Conservation (phyloP, 345 rosid genomes). For the Brassica incana region DNA sequence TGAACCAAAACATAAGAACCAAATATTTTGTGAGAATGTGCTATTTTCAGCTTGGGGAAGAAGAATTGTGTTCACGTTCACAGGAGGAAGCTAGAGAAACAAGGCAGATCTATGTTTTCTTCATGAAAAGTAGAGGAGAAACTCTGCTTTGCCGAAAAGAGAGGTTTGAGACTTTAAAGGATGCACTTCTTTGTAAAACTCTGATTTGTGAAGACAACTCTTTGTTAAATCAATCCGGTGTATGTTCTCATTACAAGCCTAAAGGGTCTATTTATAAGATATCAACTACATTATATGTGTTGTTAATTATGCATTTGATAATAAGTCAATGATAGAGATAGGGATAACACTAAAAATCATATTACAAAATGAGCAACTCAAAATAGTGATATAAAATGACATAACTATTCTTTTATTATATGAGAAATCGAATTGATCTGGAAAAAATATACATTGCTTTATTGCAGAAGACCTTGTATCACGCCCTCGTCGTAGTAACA, state of each 20-base stretch:
- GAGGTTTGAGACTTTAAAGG: background rate
- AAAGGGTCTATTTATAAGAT: too few species aligned
- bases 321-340: background rate
- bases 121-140: background rate
- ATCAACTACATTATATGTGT: too few species aligned
- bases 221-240: background rate
- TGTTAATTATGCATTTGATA: background rate
- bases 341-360: background rate
- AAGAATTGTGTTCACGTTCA: background rate
- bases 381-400: background rate
- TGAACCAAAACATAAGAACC: conserved; percentile 13
- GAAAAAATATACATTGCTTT: background rate
- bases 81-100: background rate
- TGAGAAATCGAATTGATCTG: background rate
- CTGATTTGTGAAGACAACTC: background rate
- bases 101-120: background rate
- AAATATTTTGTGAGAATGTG: conserved; percentile 6
- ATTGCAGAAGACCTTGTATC: conserved; percentile 18
- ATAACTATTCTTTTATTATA: background rate
- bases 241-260: too few species aligned
- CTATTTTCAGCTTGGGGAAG: background rate
- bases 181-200: background rate
- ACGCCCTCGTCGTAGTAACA: conserved; percentile 23
- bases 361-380: background rate
- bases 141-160: background rate